Evolutionary conservation across 208 protist genomes (phyloP).

Genomic region (Acanthamoeba royreba): DNA sequence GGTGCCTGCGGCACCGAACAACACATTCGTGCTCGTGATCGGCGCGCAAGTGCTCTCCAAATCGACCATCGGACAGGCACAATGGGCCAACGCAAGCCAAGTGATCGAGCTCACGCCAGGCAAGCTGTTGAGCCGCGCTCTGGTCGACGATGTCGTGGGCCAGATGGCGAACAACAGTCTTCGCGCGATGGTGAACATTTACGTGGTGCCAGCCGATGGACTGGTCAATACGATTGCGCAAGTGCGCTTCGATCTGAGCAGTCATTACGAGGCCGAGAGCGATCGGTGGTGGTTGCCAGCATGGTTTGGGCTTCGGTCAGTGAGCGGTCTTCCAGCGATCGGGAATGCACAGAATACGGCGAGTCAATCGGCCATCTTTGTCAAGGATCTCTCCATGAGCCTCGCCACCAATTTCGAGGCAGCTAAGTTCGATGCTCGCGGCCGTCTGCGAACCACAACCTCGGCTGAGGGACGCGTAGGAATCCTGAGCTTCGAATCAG

Average conservation of each 20-base stretch:
- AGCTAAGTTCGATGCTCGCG: neutral
- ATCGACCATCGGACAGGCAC: neutral
- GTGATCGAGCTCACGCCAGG: neutral
- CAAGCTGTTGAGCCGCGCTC: neutral
- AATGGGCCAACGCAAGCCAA: neutral
- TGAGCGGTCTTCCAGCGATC: neutral
- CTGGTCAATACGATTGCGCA: neutral
- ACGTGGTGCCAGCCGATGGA: neutral
- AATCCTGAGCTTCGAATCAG: neutral
- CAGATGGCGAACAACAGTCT: neutral
- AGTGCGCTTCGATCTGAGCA: neutral
- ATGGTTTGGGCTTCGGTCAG: neutral
- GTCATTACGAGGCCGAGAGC: neutral
- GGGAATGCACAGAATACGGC: neutral
- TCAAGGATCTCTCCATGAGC: neutral
- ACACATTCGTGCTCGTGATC: neutral
- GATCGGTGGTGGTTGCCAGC: neutral
- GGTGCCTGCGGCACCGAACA: neutral
- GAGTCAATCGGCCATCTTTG: neutral
- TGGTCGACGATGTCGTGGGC: neutral
- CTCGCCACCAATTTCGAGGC: neutral
- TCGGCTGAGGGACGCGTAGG: neutral
- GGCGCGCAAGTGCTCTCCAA: neutral
- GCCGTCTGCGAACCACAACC: neutral
- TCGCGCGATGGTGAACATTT: neutral